These are phyloP conservation scores for Penicillium sp. DNA, from an alignment of 2,329 filamentous ascomycete species.

Conservation along the genomic window DNA sequence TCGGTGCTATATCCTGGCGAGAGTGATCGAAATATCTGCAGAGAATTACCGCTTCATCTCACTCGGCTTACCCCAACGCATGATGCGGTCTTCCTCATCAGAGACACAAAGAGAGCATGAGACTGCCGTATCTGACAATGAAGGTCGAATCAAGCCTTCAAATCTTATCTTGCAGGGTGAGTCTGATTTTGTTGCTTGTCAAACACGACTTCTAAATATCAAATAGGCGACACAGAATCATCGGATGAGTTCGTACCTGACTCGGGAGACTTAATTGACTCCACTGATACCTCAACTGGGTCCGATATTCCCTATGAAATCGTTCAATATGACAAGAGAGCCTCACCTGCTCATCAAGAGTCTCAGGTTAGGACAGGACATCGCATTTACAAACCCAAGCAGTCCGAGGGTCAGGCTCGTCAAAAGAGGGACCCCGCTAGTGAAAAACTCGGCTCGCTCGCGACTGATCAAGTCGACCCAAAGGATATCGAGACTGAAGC, in stretches of 20 bases:
- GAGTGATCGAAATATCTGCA: neutral
- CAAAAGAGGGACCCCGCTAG: neutral
- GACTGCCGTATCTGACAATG: neutral
- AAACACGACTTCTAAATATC: neutral
- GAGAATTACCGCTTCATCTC: neutral
- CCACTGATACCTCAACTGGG: neutral
- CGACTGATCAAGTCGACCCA: too few species aligned
- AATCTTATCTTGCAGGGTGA: neutral
- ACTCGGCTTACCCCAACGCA: neutral
- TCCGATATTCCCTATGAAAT: neutral
- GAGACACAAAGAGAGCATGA: too few species aligned
- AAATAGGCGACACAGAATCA: neutral
- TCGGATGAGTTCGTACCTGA: too few species aligned
- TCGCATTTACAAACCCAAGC: too few species aligned
- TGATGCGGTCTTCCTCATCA: neutral
- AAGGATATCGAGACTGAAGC: too few species aligned
- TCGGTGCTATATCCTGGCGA: neutral
- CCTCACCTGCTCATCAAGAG: neutral
- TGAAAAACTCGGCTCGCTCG: neutral
- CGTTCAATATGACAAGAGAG: neutral
- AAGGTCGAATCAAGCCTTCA: neutral
- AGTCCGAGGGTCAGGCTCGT: too few species aligned
- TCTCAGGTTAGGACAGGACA: neutral
- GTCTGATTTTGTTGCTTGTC: neutral
- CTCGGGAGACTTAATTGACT: too few species aligned